These are phyloP conservation scores for Dichotomocladium elegans DNA, from an alignment of 371 early-diverging fungal genomes.

Conservation along the genomic window DNA sequence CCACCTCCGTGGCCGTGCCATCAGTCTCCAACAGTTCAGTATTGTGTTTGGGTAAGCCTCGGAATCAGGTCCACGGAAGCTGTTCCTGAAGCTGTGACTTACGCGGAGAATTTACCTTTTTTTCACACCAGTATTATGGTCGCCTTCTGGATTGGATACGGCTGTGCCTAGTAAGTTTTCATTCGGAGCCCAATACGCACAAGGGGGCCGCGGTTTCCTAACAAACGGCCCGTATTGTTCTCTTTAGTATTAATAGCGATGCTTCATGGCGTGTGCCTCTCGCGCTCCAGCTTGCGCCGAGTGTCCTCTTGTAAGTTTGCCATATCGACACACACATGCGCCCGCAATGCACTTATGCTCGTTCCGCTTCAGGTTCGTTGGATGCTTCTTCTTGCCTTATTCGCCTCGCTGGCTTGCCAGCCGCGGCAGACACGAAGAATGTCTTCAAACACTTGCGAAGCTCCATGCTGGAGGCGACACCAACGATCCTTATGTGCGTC, in stretches of 20 bases:
- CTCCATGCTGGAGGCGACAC: slow-evolving; percentile 53
- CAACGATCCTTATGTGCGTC: slow-evolving; percentile 47
- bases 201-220: background rate
- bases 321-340: too few relatives aligned
- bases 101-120: background rate
- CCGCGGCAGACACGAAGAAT: slow-evolving; percentile 30
- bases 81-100: background rate
- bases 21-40: slow-evolving; percentile 17
- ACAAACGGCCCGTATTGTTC: background rate
- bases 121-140: slow-evolving; percentile 30
- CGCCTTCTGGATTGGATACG: slow-evolving; percentile 44
- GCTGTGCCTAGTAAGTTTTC: slow-evolving; percentile 36
- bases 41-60: slow-evolving; percentile 15
- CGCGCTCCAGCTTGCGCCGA: slow-evolving; percentile 22
- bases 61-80: background rate
- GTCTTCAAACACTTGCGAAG: slow-evolving; percentile 57
- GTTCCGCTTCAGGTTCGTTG: slow-evolving; percentile 63
- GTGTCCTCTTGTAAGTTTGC: slow-evolving; percentile 34
- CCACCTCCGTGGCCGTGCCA: slow-evolving; percentile 15
- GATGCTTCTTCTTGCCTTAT: slow-evolving; percentile 35
- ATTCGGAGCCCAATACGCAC: slow-evolving; percentile 68
- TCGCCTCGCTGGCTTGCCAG: slow-evolving; percentile 53
- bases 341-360: slow-evolving; percentile 41
- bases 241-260: slow-evolving; percentile 12
- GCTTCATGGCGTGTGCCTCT: slow-evolving; percentile 36